Conservation (phyloP, 2,329 filamentous ascomycete genomes). For the Cyclaneusma minus region DNA sequence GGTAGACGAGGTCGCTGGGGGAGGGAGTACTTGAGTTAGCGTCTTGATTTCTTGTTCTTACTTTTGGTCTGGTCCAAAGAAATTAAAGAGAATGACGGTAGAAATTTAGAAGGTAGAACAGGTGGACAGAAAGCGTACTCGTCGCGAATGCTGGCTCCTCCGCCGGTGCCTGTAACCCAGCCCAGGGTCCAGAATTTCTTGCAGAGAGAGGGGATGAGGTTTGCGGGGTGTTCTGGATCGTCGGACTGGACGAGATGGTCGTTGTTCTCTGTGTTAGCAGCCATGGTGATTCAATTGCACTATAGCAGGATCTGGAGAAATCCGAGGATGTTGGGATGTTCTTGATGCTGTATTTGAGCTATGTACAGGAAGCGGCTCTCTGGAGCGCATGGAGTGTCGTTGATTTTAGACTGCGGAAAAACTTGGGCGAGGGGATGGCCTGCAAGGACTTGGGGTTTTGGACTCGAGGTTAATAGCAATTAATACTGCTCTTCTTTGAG, state of each 20-base stretch:
- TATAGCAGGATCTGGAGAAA: too few species aligned
- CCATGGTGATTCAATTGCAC: too few species aligned
- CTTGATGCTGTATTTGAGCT: too few species aligned
- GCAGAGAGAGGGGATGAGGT: constrained; percentile 85
- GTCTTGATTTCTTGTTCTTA: constrained; percentile 5
- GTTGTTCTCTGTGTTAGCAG: constrained; percentile 23
- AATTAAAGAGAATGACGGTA: constrained; percentile 5
- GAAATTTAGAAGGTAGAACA: background rate
- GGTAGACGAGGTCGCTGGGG: constrained; percentile 72
- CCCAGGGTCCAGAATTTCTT: constrained; percentile 90
- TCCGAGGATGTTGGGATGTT: too few species aligned
- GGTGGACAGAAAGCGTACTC: constrained; percentile 28
- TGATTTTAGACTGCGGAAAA: too few species aligned
- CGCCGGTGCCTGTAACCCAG: constrained; percentile 83
- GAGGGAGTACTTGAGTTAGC: constrained; percentile 21
- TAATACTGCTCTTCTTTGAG: too few species aligned
- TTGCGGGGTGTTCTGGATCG: constrained; percentile 79
- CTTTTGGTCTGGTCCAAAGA: constrained; percentile 1
- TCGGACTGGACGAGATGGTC: constrained; percentile 43
- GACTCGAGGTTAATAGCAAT: too few species aligned
- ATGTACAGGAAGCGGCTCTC: too few species aligned
- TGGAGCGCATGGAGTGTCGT: too few species aligned
- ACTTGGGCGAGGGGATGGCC: too few species aligned
- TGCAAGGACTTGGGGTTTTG: too few species aligned
- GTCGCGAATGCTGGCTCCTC: constrained; percentile 61